Conservation (phyloP, 73 alveolate species). For the Paramecium caudatum region DNA sequence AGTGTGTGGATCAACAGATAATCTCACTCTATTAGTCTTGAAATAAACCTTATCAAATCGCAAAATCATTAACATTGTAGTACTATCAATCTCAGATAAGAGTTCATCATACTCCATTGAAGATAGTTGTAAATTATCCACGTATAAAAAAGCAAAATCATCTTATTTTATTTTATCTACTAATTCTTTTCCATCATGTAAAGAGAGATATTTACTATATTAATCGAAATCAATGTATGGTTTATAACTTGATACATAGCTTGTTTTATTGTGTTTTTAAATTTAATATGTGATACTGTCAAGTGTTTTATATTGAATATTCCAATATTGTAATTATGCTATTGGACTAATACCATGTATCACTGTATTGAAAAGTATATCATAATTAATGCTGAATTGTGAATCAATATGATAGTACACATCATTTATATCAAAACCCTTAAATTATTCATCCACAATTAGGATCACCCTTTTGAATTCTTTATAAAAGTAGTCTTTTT, state of each 20-base stretch:
- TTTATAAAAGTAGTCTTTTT: conserved; percentile 12
- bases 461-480: conserved; percentile 16
- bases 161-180: background rate
- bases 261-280: conserved; percentile 11
- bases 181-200: conserved; percentile 21
- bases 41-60: conserved; percentile 7
- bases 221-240: conserved; percentile 20
- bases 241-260: conserved; percentile 18
- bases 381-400: conserved; percentile 18
- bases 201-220: background rate
- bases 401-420: conserved; percentile 44
- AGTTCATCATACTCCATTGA: background rate
- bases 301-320: conserved; percentile 1
- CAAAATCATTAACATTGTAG: background rate
- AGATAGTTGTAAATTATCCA: background rate
- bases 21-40: background rate
- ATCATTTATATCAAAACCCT: background rate
- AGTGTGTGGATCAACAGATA: background rate
- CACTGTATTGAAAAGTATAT: background rate
- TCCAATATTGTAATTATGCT: conserved; percentile 69
- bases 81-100: background rate
- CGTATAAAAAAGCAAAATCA: background rate
- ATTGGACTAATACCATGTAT: conserved; percentile 51
- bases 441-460: conserved; percentile 29
- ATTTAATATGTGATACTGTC: conserved; percentile 17